Conservation (phyloP, 257 asterid genomes). For the Penstemon davidsonii region DNA sequence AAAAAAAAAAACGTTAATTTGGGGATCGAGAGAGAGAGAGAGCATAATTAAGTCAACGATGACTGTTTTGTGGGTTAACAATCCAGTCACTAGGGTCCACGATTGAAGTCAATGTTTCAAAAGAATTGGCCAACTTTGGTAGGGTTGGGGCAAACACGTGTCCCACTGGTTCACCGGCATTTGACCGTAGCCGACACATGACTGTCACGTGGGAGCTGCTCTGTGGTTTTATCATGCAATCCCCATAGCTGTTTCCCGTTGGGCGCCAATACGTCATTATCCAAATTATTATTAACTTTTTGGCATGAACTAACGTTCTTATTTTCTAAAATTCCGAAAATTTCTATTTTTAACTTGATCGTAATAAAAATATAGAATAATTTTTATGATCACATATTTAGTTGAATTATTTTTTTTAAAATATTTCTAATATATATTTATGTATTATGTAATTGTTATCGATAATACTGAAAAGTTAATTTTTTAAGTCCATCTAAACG, state of each 20-base stretch:
- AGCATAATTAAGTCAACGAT: slow-evolving; percentile 39
- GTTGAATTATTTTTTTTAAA: no score
- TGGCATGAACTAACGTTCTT: no score
- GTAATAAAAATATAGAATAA: no score
- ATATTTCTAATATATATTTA: no score
- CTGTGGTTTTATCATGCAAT: slow-evolving; percentile 32
- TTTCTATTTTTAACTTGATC: no score
- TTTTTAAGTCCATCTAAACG: no score
- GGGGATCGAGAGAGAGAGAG: background rate
- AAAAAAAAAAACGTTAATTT: background rate
- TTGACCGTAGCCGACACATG: slow-evolving; percentile 67
- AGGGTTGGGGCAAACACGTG: slow-evolving; percentile 45
- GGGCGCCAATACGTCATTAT: slow-evolving; percentile 21
- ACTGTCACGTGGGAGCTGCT: slow-evolving; percentile 57
- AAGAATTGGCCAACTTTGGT: slow-evolving; percentile 21
- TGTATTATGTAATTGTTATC: no score
- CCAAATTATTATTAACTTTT: background rate
- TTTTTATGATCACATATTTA: no score
- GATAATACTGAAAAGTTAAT: no score
- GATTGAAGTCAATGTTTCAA: slow-evolving; percentile 39
- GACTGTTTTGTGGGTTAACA: slow-evolving; percentile 23
- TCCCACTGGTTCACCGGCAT: slow-evolving; percentile 79
- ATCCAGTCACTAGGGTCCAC: slow-evolving; percentile 28
- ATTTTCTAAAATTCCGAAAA: no score
- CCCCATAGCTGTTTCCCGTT: slow-evolving; percentile 26